These are phyloP conservation scores for Centella asiatica DNA, from an alignment of 129 eudicot genomes.

Conservation along the genomic window DNA sequence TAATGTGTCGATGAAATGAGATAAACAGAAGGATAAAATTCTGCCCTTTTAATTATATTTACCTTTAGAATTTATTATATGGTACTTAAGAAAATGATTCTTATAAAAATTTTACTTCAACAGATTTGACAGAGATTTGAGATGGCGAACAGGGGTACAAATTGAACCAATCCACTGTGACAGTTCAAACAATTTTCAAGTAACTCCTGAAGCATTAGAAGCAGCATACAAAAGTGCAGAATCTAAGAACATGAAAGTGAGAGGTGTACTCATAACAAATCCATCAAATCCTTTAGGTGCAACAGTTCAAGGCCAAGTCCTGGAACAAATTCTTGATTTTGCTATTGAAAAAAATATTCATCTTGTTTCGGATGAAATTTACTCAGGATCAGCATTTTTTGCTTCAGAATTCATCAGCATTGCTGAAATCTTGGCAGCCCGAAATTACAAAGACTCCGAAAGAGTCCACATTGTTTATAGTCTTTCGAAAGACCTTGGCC, in stretches of 20 bases:
- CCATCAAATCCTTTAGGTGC: constrained; percentile 40
- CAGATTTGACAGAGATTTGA: constrained; percentile 39
- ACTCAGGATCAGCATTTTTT: constrained; percentile 28
- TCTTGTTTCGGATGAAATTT: constrained; percentile 30
- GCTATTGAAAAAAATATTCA: constrained; percentile 19
- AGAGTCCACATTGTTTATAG: constrained; percentile 33
- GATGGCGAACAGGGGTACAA: constrained; percentile 36
- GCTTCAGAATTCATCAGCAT: constrained; percentile 20
- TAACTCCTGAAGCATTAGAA: constrained; percentile 25
- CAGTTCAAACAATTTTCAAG: constrained; percentile 25
- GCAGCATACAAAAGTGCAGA: constrained; percentile 21
- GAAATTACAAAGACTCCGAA: neutral
- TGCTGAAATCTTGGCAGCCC: constrained; percentile 10
- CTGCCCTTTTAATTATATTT: no score
- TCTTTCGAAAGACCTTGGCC: constrained; percentile 46
- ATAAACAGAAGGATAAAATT: no score
- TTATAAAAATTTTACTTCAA: neutral
- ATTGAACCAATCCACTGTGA: constrained; percentile 22
- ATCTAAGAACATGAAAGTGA: constrained; percentile 16
- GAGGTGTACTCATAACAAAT: constrained; percentile 32
- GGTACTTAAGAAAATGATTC: no score
- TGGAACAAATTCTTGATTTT: constrained; percentile 18
- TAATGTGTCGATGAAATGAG: no score
- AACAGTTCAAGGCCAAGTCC: constrained; percentile 17
- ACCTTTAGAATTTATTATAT: no score